Evolutionary conservation across 1,284 basidiomycete species (phyloP).

Genomic region (Ceratobasidium sp.): DNA sequence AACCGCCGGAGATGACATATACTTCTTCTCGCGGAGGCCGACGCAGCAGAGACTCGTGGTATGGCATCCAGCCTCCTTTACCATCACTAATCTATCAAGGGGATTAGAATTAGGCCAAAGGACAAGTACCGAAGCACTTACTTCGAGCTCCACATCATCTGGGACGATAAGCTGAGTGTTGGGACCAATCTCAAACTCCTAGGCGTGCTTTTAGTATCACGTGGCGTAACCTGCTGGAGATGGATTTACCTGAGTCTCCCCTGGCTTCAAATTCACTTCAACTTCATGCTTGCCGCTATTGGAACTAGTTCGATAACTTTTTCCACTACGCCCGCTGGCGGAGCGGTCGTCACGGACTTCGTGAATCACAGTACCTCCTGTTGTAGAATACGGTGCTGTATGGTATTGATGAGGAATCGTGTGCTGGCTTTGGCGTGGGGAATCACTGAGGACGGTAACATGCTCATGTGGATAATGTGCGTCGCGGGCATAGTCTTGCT

Average conservation of each 20-base stretch:
- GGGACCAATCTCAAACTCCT: conserved; percentile 36
- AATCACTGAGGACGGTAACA: conserved; percentile 23
- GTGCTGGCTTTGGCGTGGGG: conserved; percentile 27
- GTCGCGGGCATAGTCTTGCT: conserved; percentile 16
- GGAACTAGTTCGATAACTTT: background rate
- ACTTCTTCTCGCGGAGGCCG: conserved; percentile 36
- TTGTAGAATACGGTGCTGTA: background rate
- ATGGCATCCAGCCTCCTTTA: conserved; percentile 35
- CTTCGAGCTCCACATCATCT: conserved; percentile 36
- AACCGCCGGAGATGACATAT: conserved; percentile 36
- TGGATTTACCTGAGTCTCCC: conserved; percentile 26
- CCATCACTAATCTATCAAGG: conserved; percentile 29
- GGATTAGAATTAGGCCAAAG: background rate
- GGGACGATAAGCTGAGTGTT: conserved; percentile 38
- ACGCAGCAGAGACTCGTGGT: conserved; percentile 34
- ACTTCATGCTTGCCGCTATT: conserved; percentile 5
- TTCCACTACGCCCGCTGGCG: conserved; percentile 18
- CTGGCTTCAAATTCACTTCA: conserved; percentile 26
- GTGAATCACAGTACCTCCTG: conserved; percentile 24
- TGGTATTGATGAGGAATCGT: conserved; percentile 8
- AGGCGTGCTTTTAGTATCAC: background rate
- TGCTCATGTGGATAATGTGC: conserved; percentile 31
- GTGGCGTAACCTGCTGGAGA: background rate
- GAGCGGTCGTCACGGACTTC: conserved; percentile 28
- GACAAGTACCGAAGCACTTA: background rate